Evolutionary conservation across 2,329 filamentous ascomycete species (phyloP).

Genomic region (Endocalyx cinctus): DNA sequence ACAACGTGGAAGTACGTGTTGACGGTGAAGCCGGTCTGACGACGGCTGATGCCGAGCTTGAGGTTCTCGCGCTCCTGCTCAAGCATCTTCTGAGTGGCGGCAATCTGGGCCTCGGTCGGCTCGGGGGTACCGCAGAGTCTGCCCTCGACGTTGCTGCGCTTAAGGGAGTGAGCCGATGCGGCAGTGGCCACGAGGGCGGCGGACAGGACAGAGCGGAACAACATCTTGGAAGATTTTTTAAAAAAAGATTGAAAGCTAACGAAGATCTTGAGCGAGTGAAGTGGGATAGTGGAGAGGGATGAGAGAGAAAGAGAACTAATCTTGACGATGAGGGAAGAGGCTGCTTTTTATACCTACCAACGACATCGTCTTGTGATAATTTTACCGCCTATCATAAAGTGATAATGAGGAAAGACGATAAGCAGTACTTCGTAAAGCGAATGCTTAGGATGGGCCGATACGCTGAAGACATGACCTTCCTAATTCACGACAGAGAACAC

Average conservation of each 20-base stretch:
- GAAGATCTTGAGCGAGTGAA: not conserved
- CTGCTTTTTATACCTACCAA: not conserved
- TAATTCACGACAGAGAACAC: too few relatives aligned
- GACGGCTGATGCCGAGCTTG: conserved; percentile 14
- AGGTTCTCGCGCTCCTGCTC: conserved; percentile 17
- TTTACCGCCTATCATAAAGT: too few relatives aligned
- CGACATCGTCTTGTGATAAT: too few relatives aligned
- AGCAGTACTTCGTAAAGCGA: too few relatives aligned
- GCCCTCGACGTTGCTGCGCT: conserved; percentile 8
- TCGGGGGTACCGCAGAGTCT: conserved; percentile 23
- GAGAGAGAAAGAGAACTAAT: not conserved
- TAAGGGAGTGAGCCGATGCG: conserved; percentile 15
- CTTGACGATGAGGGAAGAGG: too few relatives aligned
- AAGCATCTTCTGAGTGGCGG: conserved; percentile 18
- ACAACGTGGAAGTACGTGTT: conserved; percentile 37
- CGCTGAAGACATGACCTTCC: too few relatives aligned
- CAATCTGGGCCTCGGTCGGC: conserved; percentile 22
- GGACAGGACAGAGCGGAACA: conserved; percentile 16
- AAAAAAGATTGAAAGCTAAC: not conserved
- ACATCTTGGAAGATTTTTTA: conserved; percentile 15
- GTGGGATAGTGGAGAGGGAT: not conserved
- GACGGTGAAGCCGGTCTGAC: conserved; percentile 24
- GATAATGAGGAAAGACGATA: too few relatives aligned
- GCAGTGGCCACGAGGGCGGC: conserved; percentile 18
- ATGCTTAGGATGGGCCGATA: too few relatives aligned